phyloP scores from a whole-genome alignment of 345 rosid species.

The Lepidium aucheri region DNA sequence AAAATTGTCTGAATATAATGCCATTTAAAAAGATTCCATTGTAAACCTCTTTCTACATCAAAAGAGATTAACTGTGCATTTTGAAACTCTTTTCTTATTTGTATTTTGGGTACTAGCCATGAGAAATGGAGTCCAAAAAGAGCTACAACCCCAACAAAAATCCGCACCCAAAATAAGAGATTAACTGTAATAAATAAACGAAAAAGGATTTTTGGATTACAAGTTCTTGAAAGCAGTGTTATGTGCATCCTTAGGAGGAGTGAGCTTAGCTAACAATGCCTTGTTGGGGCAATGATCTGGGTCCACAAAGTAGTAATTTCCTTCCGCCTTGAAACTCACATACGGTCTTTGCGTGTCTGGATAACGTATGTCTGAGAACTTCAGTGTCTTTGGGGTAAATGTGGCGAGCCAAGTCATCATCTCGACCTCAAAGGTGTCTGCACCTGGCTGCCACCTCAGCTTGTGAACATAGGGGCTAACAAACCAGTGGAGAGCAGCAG shows the following conservation, averaged over 20 bases:
- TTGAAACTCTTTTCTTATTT: conserved; percentile 14
- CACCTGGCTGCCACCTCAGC: conserved; percentile 87
- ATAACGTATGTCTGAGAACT: conserved; percentile 65
- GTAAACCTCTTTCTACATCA: not conserved
- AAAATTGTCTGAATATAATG: too few relatives aligned
- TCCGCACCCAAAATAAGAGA: not conserved
- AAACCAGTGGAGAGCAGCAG: conserved; percentile 81
- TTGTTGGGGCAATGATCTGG: conserved; percentile 80
- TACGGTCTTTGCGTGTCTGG: conserved; percentile 79
- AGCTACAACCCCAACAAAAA: conserved; percentile 8
- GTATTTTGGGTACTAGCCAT: not conserved
- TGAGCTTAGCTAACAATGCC: conserved; percentile 77
- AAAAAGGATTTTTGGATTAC: conserved; percentile 13
- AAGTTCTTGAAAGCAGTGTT: conserved; percentile 85
- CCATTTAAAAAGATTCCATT: not conserved
- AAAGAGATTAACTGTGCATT: not conserved
- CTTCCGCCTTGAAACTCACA: conserved; percentile 81
- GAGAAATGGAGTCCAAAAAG: not conserved
- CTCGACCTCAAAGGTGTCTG: conserved; percentile 85
- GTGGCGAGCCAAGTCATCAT: conserved; percentile 92
- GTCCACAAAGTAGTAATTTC: conserved; percentile 63
- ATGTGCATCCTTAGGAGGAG: conserved; percentile 51
- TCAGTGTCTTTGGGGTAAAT: conserved; percentile 48
- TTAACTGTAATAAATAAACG: not conserved
- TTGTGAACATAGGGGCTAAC: conserved; percentile 90